Base-by-base conservation (phyloP, 176 grass and related monocot species). In the Lolium rigidum region DNA sequence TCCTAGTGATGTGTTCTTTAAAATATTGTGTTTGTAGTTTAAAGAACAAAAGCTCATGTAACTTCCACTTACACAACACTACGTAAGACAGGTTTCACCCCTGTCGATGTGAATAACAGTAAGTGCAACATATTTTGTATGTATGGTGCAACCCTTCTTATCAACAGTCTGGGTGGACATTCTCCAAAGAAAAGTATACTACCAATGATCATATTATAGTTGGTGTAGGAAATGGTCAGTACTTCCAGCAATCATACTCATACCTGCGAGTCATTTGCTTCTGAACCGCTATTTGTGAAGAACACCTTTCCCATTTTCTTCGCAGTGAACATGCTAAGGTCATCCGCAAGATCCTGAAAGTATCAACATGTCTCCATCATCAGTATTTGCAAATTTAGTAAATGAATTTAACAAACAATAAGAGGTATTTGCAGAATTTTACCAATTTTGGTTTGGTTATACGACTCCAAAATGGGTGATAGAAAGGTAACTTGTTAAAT, bases 251-350 rank as follows among this genome's bases (percentile, higher is more conserved):
- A 47, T 21, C 80, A 62, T 43, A 98, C 97, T 21, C 85, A 62
- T 43, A 98, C 97, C 90, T 95, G 97, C 21, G 97, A 95, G 73
- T 98, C 97, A 86, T 98, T 98, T 68, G 97, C 97, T 92, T 98
- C 97, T 21, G 97, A 98, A 69, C 97, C 94, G n/a, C 94, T 98
- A 78, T 94, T 98, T 64, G 97, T 95, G 86, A 98, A 98, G 85
- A 95, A 98, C n/a, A 94, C 92, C 79, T 98, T 98, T 46, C 91
- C 91, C 97, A 98, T 94, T 89, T 98, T 81, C 39, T 74, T 95
- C 78, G 90, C 92, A 11, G 97, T 95, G 76, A 95, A 98, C 78
- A 91, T 90, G 49, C 85, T 89, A 82, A 95, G 86, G 46, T 91
- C 97, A 7, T 95, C 90, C 37, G 97, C 97, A 87, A 98, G 92